Percentiles rank a stretch among this genome's conserved stretches.
Evolutionary conservation across 2,329 filamentous ascomycete genomes (phyloP).

Genomic region (Macrophomina phaseolina): DNA sequence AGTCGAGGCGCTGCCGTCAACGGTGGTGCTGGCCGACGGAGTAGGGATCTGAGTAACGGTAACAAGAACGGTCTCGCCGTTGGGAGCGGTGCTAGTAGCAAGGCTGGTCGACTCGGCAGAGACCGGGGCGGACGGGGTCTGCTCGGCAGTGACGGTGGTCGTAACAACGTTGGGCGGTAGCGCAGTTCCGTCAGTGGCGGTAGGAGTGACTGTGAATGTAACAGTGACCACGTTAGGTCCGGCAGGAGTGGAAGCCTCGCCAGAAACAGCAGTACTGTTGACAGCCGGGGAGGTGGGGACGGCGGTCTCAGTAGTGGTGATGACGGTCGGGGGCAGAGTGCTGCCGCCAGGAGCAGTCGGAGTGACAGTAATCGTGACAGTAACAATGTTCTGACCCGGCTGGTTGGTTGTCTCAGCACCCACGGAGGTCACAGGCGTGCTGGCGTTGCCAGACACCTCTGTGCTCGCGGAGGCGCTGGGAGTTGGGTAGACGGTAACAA

Average conservation of each 20-base stretch:
- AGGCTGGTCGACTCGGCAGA: neutral
- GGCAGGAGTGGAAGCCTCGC: slow-evolving; percentile 1
- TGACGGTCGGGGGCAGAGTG: slow-evolving; percentile 13
- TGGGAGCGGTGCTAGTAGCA: slow-evolving; percentile 4
- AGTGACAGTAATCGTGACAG: slow-evolving; percentile 7
- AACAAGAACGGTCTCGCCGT: slow-evolving; percentile 3
- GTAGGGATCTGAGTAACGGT: slow-evolving; percentile 6
- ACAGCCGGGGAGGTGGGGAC: neutral
- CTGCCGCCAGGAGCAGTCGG: slow-evolving; percentile 18
- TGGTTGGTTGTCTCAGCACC: slow-evolving; percentile 4
- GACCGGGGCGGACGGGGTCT: slow-evolving; percentile 12
- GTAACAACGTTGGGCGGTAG: slow-evolving; percentile 19
- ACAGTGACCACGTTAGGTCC: neutral
- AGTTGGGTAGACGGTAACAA: slow-evolving; percentile 3
- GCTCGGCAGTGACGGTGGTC: slow-evolving; percentile 11
- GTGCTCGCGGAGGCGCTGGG: neutral
- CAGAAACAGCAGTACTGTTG: slow-evolving; percentile 5
- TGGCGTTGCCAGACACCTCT: neutral
- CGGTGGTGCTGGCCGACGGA: neutral
- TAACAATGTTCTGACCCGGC: slow-evolving; percentile 12
- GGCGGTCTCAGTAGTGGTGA: slow-evolving; percentile 11
- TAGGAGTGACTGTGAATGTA: slow-evolving; percentile 16
- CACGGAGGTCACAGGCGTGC: slow-evolving; percentile 2
- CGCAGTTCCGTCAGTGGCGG: slow-evolving; percentile 11
- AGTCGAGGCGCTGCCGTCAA: neutral